Percentiles rank a stretch among this genome's conserved stretches.
Conservation (phyloP, 1,284 basidiomycete genomes). For the Bjerkandera adusta region DNA sequence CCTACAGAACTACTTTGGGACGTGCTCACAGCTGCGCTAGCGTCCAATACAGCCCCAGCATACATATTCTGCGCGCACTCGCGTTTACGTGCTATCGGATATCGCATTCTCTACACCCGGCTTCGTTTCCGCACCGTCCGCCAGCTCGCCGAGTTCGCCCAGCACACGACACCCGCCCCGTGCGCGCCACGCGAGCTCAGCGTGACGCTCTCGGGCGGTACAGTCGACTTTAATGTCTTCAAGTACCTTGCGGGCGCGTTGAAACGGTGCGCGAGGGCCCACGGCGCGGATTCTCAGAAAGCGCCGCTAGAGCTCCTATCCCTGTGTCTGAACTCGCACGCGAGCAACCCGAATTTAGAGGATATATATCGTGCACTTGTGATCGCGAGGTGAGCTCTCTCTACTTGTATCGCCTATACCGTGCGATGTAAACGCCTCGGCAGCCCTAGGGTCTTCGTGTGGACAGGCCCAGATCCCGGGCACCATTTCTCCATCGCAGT, state of each 20-base stretch:
- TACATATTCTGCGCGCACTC: slow-evolving; percentile 28
- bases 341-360: slow-evolving; percentile 33
- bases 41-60: slow-evolving; percentile 19
- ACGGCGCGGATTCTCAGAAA: slow-evolving; percentile 2
- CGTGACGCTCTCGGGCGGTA: slow-evolving; percentile 31
- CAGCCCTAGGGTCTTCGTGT: slow-evolving; percentile 49
- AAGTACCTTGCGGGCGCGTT: slow-evolving; percentile 26
- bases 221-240: slow-evolving; percentile 31
- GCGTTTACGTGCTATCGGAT: slow-evolving; percentile 23
- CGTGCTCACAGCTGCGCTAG: slow-evolving; percentile 26
- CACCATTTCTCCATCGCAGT: slow-evolving; percentile 62
- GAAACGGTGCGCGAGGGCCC: slow-evolving; percentile 16
- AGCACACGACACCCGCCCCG: slow-evolving; percentile 17
- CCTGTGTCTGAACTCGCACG: slow-evolving; percentile 43
- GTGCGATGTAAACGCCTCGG: background rate
- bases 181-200: slow-evolving; percentile 26
- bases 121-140: slow-evolving; percentile 30
- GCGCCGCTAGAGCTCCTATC: slow-evolving; percentile 30
- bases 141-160: slow-evolving; percentile 31
- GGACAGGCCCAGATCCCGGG: slow-evolving; percentile 57
- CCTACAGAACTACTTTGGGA: slow-evolving; percentile 26
- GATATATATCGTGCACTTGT: slow-evolving; percentile 39
- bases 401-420: background rate
- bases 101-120: slow-evolving; percentile 29
- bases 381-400: slow-evolving; percentile 38